Base-by-base conservation (phyloP, 176 grass and related monocot genomes). In the Carex pumila region DNA sequence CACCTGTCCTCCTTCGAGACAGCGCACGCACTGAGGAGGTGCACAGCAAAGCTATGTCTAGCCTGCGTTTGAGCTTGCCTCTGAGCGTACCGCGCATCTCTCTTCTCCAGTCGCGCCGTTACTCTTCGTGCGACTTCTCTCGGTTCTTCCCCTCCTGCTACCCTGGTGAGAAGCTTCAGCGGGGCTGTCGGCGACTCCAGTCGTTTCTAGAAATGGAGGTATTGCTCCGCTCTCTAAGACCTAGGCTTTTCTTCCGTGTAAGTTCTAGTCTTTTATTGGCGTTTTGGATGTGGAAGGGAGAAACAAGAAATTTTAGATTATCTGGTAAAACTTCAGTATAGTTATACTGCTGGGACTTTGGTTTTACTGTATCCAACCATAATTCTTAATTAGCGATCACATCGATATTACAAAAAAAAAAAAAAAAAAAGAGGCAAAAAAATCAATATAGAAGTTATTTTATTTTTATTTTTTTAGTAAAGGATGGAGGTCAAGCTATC, bases 191-290 rank as follows among this genome's bases (percentile, higher is more conserved):
- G 4, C 30, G 7, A 41, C 6, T 14, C 60, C 34, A 50, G 79
- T 50, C 64, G 17, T 81, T 39, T 81, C 31, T 81, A 7, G 65
- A 29, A 81, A 81, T 81, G 79, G 79, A 81, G 79, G 59, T 81
- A 81, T 17, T 81, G 13, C 59, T 64, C 5, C 59, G 36, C 36
- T 81, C 55, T 25, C 17, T 81, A 49, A 49, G 5, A 36, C 59
- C 79, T 29, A 45, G 59, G 58, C 31, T 30, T 65, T 81, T 61
- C 79, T 22, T 12, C 10, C 59, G 59, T 64, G 79, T 81, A 64
- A 65, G 79, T 64, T 81, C 5, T 81, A 34, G 32, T 39, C 31
- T 14, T 45, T 45, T 45, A 7, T 77, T 77, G 47, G 73, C 22
- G 22, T 17, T 71, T 18, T 78, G 29, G 6, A 30, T 55, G 50